Base-by-base conservation (phyloP, 768 basidiomycete genomes). In the Amanita inopinata region DNA sequence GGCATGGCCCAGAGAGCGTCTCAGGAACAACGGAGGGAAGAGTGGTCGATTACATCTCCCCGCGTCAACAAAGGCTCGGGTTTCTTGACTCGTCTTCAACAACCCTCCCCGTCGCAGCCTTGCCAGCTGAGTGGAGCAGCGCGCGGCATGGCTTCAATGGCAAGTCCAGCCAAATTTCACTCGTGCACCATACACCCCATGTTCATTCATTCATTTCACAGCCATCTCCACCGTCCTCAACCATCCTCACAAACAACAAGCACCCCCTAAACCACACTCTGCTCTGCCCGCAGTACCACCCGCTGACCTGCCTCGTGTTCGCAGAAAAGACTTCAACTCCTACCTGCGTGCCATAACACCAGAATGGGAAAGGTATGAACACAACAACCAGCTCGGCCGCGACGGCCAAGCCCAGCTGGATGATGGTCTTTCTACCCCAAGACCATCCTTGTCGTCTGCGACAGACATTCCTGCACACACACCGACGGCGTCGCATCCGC, bases 221-320 rank as follows among this genome's bases (percentile, higher is more conserved):
- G 93, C 91, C 28, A 92, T 96, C 49, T 93, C 92, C 6, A 92
- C 88, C 12, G 87, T 96, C 19, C 74, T 96, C 39, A 92, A 92
- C 53, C 91, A 85, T 53, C 93, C 93, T 0, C 80, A 83, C 54
- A 85, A 82, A 61, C 74, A 70, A 25, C 81, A 84, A 36, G 82
- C 84, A 5, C 90, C 93, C 9, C 84, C 93, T 22, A 88, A 94
- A 56, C 78, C 90, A 0, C 87, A 93, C 51, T 85, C 90, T 1
- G 61, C 79, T 0, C 65, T 97, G 12, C 83, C 87, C 1, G 60
- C 82, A 24, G 78, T 80, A 2, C 73, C 74, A 2, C 76, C 81
- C 5, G 81, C 83, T 1, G 78, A 81, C 45, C 73, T 93, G 5
- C 84, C 87, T 22, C 83, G 86, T 41, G 83, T 92, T 6, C 73